These are phyloP conservation scores for Marasmius sp. DNA, from an alignment of 1,284 basidiomycete species.

Conservation along the genomic window DNA sequence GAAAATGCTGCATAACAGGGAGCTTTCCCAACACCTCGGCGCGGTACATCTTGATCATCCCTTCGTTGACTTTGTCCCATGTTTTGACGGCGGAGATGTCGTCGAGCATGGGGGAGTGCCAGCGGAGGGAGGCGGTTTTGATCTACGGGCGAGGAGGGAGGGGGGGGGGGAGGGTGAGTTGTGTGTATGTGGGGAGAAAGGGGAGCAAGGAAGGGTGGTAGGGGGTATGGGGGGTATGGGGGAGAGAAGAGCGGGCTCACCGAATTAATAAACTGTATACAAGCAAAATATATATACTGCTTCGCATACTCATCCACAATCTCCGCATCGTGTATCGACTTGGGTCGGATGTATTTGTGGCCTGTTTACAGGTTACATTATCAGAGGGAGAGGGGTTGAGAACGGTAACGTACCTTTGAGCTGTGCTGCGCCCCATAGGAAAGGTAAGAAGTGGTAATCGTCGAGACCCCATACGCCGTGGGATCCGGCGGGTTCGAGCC, in stretches of 20 bases:
- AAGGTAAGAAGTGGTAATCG: conserved; percentile 97
- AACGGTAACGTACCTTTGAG: conserved; percentile 66
- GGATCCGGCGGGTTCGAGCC: conserved; percentile 97
- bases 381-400: too few relatives aligned
- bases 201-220: background rate
- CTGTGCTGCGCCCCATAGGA: conserved; percentile 88
- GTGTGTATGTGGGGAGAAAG: conserved; percentile 12
- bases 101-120: conserved; percentile 99
- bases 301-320: conserved; percentile 92
- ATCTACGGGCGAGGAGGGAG: conserved; percentile 51
- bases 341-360: conserved; percentile 90
- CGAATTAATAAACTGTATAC: conserved; percentile 96
- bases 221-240: background rate
- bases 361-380: too few relatives aligned
- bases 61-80: conserved; percentile 97
- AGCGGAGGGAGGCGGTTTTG: conserved; percentile 92
- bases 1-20: conserved; percentile 95
- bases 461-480: conserved; percentile 99
- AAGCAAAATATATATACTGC: conserved; percentile 97
- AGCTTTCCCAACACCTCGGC: conserved; percentile 95
- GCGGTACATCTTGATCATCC: conserved; percentile 98
- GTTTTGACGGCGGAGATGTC: conserved; percentile 96
- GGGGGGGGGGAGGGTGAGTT: background rate
- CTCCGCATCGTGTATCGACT: conserved; percentile 89
- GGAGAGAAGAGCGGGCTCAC: conserved; percentile 40